Base-by-base conservation (phyloP, 2,329 filamentous ascomycete species). In the Didymellaceae sp. region DNA sequence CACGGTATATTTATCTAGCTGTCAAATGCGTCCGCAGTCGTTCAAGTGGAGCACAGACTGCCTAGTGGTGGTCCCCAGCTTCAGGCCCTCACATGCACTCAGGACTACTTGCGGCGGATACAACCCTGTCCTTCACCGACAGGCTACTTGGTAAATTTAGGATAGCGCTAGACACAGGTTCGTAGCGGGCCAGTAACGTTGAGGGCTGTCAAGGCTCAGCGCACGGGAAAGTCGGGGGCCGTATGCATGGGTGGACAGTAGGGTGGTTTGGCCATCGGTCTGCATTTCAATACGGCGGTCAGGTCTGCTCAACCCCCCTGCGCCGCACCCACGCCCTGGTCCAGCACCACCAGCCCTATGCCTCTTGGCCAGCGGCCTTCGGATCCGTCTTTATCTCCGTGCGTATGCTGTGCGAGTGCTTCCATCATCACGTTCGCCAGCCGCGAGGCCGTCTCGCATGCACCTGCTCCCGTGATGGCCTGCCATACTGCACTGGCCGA, bases 1-100 rank as follows among this genome's bases (percentile, higher is more conserved):
- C 45, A 56, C 51, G 56, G 60, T 65, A 60, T 66, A 66, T 66
- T 65, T 66, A 66, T 66, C 63, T 66, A 51, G 61, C 61, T 52
- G 55, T 63, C 51, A 45, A 43, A 41, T 33, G 54, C 52, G 52
- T 65, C 53, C 59, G 62, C 61, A 66, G 62, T 64, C 58, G 55
- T 60, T 60, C 58, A 47, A 54, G 58, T 55, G 57, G 59, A 60
- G 63, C 63, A 66, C 60, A 61, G 61, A 63, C 59, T 45, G 54
- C 55, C 59, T 57, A 64, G 59, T 63, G 53, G 58, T 57, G 61
- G 59, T 65, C 60, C 53, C 61, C 63, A 65, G 57, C 58, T 65
- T 65, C 61, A 65, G 59, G 63, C 61, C 61, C 58, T 64, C 63
- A 57, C 56, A 62, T 60, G 57, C 58, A 62, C 55, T 49, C 55